Evolutionary conservation across 83 land plant species (phyloP).

Genomic region (Isoetes engelmannii): DNA sequence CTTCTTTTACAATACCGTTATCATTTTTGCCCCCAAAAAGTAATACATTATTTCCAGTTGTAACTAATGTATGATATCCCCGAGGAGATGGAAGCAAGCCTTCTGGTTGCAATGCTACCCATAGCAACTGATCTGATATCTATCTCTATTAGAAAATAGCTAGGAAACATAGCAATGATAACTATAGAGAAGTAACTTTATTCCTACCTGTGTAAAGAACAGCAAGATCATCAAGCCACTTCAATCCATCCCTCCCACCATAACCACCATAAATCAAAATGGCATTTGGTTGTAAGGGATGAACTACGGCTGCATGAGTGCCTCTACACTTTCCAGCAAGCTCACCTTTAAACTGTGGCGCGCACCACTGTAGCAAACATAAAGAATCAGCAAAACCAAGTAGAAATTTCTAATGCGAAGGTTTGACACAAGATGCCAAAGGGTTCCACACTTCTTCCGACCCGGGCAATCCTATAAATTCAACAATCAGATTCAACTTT

Average conservation of each 20-base stretch:
- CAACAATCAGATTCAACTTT: not conserved
- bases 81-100: slow-evolving; percentile 28
- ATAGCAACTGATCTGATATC: slow-evolving; percentile 30
- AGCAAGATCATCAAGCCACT: slow-evolving; percentile 37
- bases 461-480: not conserved
- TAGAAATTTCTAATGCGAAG: no score
- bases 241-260: slow-evolving; percentile 28
- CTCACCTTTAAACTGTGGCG: slow-evolving; percentile 21
- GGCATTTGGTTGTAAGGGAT: slow-evolving; percentile 24
- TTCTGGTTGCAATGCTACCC: slow-evolving; percentile 34
- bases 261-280: slow-evolving; percentile 44
- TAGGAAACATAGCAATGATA: not conserved
- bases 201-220: slow-evolving; percentile 35
- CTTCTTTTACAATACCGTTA: slow-evolving; percentile 32
- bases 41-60: slow-evolving; percentile 22
- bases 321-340: slow-evolving; percentile 28
- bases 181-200: not conserved
- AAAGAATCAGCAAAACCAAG: not conserved
- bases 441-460: no score
- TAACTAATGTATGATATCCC: slow-evolving; percentile 43
- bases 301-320: slow-evolving; percentile 47
- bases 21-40: slow-evolving; percentile 42
- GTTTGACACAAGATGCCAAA: no score
- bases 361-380: slow-evolving; percentile 31
- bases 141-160: slow-evolving; percentile 13